These are phyloP conservation scores for Dryadomyces sulphureus DNA, from an alignment of 2,329 filamentous ascomycete genomes.

Conservation along the genomic window DNA sequence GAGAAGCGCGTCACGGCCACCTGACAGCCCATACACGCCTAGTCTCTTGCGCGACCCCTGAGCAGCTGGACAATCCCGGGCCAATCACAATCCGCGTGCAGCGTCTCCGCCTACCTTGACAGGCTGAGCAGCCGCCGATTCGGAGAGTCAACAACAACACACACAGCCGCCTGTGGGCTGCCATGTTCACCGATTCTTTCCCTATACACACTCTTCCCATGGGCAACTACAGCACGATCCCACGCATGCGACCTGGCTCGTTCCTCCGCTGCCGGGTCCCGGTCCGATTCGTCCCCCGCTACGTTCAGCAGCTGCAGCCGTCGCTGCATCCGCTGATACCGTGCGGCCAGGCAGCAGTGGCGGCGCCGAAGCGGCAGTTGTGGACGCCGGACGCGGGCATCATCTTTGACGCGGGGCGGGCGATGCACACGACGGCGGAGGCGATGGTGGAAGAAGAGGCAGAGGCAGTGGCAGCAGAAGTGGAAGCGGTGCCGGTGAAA, in stretches of 20 bases:
- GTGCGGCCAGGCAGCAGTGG: not conserved
- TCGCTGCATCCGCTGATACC: too few relatives aligned
- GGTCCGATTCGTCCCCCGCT: not conserved
- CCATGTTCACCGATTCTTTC: not conserved
- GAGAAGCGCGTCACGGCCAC: too few relatives aligned
- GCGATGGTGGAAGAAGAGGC: not conserved
- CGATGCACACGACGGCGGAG: not conserved
- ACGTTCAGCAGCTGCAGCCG: not conserved
- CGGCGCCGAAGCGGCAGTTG: constrained; percentile 11
- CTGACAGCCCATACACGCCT: too few relatives aligned
- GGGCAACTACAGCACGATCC: constrained; percentile 4
- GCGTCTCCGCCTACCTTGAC: too few relatives aligned
- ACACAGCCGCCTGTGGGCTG: not conserved
- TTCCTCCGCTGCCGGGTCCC: not conserved
- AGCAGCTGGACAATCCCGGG: too few relatives aligned
- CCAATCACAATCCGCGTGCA: too few relatives aligned
- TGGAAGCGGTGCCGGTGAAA: not conserved
- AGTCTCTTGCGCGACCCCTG: too few relatives aligned
- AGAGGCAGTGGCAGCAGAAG: not conserved
- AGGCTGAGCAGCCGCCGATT: not conserved
- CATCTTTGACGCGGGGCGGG: constrained; percentile 15
- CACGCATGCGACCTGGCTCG: not conserved
- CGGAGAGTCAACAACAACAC: not conserved
- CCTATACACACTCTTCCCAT: not conserved
- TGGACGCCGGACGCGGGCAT: constrained; percentile 25